Base-by-base conservation (phyloP, 139 green algal species). In the Spirogloea muscicola region DNA sequence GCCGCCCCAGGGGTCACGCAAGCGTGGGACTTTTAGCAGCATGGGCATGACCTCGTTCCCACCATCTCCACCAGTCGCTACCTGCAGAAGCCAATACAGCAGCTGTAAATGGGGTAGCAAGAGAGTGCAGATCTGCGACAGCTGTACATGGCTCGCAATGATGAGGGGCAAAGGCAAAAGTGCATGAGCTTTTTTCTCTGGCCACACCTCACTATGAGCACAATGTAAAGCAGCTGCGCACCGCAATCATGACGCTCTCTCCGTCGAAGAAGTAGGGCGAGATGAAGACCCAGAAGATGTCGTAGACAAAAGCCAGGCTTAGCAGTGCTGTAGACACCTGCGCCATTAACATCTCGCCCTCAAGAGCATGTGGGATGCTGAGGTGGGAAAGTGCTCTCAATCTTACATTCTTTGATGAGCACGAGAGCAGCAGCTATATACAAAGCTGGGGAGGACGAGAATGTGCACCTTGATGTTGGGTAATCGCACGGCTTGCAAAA, bases 221-320 rank as follows among this genome's bases (percentile, higher is more conserved):
- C n/a, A n/a, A n/a, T n/a, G n/a, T n/a, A n/a, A n/a, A n/a, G n/a
- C 44, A 29, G 13, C 43, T 25, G 13, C 51, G 51, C 36, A 92
- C 88, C 41, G 85, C 63, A 0, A 97, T 84, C 92, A 96, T 97
- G n/a, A 96, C 93, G 49, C 76, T 89, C 27, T 87, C 43, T 0
- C 88, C 66, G 33, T 76, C 64, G n/a, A 89, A 87, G 6, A 97
- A 65, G 31, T 88, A 37, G 2, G 93, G 93, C 79, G 93, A 88
- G 27, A 98, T 68, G 86, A 96, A 98, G 16, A 97, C 93, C 90
- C 88, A 97, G 76, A 95, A 97, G 21, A 97, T 85, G 81, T 96
- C 90, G 75, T 94, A 94, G 1, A 80, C 33, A 44, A 95, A 89
- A 29, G 84, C 86, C 6, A 89, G 68, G 10, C 70, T 67, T 33